Evolutionary conservation across 2,329 filamentous ascomycete genomes (phyloP).

Genomic region (Nothomitra cinnamomea): DNA sequence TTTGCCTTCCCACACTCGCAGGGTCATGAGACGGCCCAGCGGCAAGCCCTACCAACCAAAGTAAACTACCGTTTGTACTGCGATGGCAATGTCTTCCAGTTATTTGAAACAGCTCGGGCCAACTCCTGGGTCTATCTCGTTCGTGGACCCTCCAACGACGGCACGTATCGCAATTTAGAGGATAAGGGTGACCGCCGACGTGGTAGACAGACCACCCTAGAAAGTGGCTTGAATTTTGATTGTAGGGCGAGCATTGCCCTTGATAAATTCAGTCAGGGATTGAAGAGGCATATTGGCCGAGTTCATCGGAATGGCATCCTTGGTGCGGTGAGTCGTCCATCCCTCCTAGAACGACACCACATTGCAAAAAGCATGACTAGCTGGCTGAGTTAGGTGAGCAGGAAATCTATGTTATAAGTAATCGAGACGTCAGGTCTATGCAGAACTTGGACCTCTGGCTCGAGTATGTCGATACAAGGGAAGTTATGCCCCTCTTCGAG

Average conservation of each 20-base stretch:
- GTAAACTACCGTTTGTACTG: slow-evolving; percentile 22
- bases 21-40: slow-evolving; percentile 18
- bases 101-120: slow-evolving; percentile 20
- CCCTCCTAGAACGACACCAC: too few species aligned
- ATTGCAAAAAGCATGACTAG: too few species aligned
- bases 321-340: slow-evolving; percentile 22
- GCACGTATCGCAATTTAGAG: background rate
- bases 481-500: slow-evolving; percentile 22
- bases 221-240: slow-evolving; percentile 17
- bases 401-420: slow-evolving; percentile 28
- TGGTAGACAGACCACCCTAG: slow-evolving; percentile 15
- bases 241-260: slow-evolving; percentile 22
- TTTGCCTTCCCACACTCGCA: slow-evolving; percentile 25
- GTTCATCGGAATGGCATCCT: slow-evolving; percentile 22
- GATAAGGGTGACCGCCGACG: slow-evolving; percentile 14
- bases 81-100: slow-evolving; percentile 21
- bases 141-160: background rate
- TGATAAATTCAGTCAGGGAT: slow-evolving; percentile 22
- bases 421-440: slow-evolving; percentile 23
- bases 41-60: slow-evolving; percentile 22
- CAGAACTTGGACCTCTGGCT: slow-evolving; percentile 24
- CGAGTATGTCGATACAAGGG: slow-evolving; percentile 23
- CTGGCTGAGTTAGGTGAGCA: slow-evolving; percentile 9
- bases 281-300: slow-evolving; percentile 22
- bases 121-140: slow-evolving; percentile 20